Base-by-base conservation (phyloP, 176 grass and related monocot species). In the Aegilops speltoides region DNA sequence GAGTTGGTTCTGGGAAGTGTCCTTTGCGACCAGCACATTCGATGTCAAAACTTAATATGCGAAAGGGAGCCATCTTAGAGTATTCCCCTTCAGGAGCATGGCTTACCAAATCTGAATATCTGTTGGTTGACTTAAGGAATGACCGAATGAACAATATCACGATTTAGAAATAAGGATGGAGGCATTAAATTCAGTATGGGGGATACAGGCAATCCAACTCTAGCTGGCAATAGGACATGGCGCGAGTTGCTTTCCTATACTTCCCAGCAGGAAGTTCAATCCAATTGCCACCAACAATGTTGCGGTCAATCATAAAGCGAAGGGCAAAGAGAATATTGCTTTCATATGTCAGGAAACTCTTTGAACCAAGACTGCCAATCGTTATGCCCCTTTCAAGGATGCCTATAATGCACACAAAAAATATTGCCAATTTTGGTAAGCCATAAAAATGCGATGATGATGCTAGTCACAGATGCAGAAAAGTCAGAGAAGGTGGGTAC, bases 301-400 rank as follows among this genome's bases (percentile, higher is more conserved):
- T 89, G 86, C 97, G 81, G 77, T 98, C 94, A 87, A 98, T 96
- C 97, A 98, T 98, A 83, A 98, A 96, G 41, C 97, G 90, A 69
- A 98, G 97, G 31, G 97, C 97, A 85, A 96, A 98, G 88, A 98
- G 90, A 86, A 98, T 91, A 68, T 96, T 96, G 88, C 97, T 98
- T 91, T 98, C 97, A 60, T 98, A 98, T 82, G 94, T 98, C 38
- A 96, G 68, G 54, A 98, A 94, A 89, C 82, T 90, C 83, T 93
- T 98, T 15, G 89, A 96, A 85, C 97, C 94, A 72, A 96, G 65
- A 63, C 94, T 94, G 86, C 96, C 97, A 45, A 98, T 91, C 4
- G 64, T 83, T 77, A 98, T 94, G 37, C 97, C 97, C 83, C 72
- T 98, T 91, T 94, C 97, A 33, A 98, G 88, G 79, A 98, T 98